phyloP scores from a whole-genome alignment of 176 grass and related monocot species.

The Oropetium thomaeum region DNA sequence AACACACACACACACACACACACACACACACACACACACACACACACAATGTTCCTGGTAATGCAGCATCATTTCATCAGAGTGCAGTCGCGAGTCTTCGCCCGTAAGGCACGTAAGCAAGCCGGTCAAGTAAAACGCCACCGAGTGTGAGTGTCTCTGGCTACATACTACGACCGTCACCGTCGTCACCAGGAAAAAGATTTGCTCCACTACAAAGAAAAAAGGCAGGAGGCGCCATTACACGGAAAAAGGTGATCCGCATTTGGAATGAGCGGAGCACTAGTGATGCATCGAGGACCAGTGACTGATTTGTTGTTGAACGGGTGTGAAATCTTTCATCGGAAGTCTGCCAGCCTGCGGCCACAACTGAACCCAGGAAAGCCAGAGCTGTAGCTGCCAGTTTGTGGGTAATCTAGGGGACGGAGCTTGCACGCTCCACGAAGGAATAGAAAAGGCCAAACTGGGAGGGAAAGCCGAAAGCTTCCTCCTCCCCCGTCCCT shows the following conservation, averaged over 20 bases:
- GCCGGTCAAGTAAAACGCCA: not conserved
- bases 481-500: not conserved
- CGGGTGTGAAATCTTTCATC: not conserved
- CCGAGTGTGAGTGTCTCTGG: not conserved
- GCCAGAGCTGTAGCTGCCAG: not conserved
- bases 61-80: not conserved
- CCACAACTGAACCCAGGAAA: not conserved
- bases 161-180: no score
- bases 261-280: constrained; percentile 10
- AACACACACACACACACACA: no score
- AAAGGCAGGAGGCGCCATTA: no score
- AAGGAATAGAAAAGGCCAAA: not conserved
- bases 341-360: not conserved
- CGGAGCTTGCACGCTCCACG: not conserved
- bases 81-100: not conserved
- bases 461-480: not conserved
- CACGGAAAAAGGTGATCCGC: not conserved
- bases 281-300: not conserved
- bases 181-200: not conserved
- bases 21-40: no score
- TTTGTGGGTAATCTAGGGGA: not conserved
- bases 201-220: no score
- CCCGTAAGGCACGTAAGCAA: not conserved
- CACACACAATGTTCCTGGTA: no score
- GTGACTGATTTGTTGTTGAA: no score